Conservation (phyloP, 768 basidiomycete species). For the Kwoniella newhampshirensis region DNA sequence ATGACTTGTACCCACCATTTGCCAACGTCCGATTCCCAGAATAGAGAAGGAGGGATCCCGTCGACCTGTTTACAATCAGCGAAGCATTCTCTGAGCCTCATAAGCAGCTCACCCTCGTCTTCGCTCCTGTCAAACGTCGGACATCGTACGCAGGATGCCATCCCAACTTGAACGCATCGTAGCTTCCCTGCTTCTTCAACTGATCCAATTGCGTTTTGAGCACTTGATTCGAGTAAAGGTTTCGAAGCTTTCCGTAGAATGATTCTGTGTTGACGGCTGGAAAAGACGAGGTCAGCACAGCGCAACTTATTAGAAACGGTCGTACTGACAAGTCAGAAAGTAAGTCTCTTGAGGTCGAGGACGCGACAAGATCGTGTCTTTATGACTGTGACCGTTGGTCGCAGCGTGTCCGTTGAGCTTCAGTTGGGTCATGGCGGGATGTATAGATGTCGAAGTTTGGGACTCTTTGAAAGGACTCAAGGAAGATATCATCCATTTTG, state of each 20-base stretch:
- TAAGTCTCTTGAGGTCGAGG: constrained; percentile 10
- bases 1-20: constrained; percentile 26
- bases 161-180: constrained; percentile 33
- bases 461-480: too few relatives aligned
- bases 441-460: too few relatives aligned
- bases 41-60: too few relatives aligned
- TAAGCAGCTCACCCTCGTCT: constrained; percentile 21
- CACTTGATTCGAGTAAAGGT: constrained; percentile 25
- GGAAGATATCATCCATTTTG: too few relatives aligned
- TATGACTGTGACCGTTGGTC: not conserved
- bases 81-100: not conserved
- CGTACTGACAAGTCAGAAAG: constrained; percentile 1
- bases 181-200: constrained; percentile 34
- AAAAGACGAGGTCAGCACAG: not conserved
- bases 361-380: not conserved
- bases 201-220: constrained; percentile 41
- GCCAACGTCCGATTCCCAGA: constrained; percentile 40
- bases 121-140: constrained; percentile 15
- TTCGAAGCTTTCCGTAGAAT: constrained; percentile 35
- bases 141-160: constrained; percentile 39
- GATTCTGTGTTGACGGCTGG: constrained; percentile 25
- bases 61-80: too few relatives aligned
- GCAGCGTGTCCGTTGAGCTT: too few relatives aligned
- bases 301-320: not conserved
- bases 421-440: too few relatives aligned